A percentile compares a stretch with the other conserved stretches of the same genome.
Conservation (phyloP, 306 rosid genomes). For the Clitoria ternatea region DNA sequence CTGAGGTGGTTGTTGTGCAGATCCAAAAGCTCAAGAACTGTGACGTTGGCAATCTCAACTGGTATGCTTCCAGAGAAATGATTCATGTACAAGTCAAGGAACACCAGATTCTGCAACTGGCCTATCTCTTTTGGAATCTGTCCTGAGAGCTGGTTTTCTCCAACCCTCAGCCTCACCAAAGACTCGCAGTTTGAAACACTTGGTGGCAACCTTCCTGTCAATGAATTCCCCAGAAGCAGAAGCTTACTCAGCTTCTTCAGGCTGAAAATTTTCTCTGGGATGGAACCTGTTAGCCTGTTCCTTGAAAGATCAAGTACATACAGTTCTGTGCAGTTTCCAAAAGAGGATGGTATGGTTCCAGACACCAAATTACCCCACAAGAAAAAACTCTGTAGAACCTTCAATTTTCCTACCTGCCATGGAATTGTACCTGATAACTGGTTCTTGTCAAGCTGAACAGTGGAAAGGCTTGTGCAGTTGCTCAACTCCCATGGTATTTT, state of each 20-base stretch:
- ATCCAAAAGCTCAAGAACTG: conserved; percentile 88
- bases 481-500: conserved; percentile 76
- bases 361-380: conserved; percentile 88
- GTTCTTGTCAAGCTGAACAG: conserved; percentile 91
- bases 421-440: conserved; percentile 90
- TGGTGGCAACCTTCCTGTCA: conserved; percentile 64
- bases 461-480: conserved; percentile 84
- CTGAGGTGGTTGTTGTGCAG: conserved; percentile 74
- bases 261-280: conserved; percentile 88
- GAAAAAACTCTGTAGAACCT: conserved; percentile 70
- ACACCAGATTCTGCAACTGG: conserved; percentile 76
- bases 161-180: conserved; percentile 81
- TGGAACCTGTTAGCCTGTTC: conserved; percentile 83
- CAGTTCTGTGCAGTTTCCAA: conserved; percentile 88
- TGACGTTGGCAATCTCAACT: conserved; percentile 70
- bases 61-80: conserved; percentile 80
- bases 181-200: conserved; percentile 76
- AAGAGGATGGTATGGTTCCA: conserved; percentile 81
- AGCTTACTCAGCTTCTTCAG: conserved; percentile 94
- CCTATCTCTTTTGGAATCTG: conserved; percentile 88
- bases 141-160: conserved; percentile 91
- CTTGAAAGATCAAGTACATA: conserved; percentile 93
- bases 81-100: conserved; percentile 91
- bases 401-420: conserved; percentile 68
- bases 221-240: conserved; percentile 83